A percentile compares a stretch with the other conserved stretches of the same genome.
These are phyloP conservation scores for Lactuca saligna DNA, from an alignment of 129 eudicot species.

Conservation along the genomic window DNA sequence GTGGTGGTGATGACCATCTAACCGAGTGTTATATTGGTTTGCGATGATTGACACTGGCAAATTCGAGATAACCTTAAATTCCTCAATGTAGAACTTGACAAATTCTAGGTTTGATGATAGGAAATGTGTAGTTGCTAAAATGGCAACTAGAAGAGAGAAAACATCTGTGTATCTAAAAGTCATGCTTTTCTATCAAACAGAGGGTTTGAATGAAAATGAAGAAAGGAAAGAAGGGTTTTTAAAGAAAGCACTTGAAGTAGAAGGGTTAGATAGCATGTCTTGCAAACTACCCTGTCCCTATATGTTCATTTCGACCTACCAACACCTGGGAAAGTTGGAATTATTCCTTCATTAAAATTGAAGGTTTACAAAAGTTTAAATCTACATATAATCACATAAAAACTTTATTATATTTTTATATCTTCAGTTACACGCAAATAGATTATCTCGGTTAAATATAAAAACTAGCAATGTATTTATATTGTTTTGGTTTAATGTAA, in stretches of 20 bases:
- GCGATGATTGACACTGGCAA: constrained; percentile 3
- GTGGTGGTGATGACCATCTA: constrained; percentile 34
- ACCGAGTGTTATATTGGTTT: constrained; percentile 4
- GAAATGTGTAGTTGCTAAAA: constrained; percentile 52
- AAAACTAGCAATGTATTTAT: too few relatives aligned
- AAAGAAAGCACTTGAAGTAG: constrained; percentile 65
- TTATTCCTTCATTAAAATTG: not conserved
- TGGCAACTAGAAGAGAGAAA: constrained; percentile 38
- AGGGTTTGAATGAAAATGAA: constrained; percentile 11
- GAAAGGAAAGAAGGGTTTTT: constrained; percentile 19
- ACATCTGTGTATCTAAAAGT: constrained; percentile 23
- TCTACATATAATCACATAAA: not conserved
- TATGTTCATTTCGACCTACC: constrained; percentile 39
- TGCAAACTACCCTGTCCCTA: constrained; percentile 77
- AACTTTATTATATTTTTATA: not conserved
- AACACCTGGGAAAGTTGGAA: constrained; percentile 18
- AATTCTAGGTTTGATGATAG: constrained; percentile 18
- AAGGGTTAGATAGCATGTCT: constrained; percentile 73
- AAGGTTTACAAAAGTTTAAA: not conserved
- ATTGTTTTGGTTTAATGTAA: too few relatives aligned
- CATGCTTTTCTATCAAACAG: constrained; percentile 26
- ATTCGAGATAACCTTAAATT: constrained; percentile 8
- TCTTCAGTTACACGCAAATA: not conserved
- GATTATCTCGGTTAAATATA: too few relatives aligned
- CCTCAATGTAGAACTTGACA: constrained; percentile 16